Conservation (phyloP, 305 asterid species). For the Fraxinus xanthoxyloides region DNA sequence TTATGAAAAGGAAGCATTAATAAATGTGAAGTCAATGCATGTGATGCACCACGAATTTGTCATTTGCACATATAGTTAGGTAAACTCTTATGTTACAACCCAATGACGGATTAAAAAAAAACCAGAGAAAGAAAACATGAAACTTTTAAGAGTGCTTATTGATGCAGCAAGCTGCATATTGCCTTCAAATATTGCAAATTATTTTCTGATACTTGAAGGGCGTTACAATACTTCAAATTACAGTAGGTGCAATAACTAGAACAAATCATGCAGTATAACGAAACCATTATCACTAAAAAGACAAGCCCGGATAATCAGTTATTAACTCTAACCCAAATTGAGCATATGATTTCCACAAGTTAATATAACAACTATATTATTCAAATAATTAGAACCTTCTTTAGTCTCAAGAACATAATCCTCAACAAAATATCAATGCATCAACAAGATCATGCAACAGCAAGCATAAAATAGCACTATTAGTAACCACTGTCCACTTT, state of each 20-base stretch:
- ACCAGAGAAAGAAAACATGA: neutral
- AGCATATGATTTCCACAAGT: neutral
- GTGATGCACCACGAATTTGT: neutral
- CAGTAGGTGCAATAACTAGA: neutral
- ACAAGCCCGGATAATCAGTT: neutral
- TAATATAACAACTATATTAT: neutral
- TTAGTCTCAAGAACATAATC: neutral
- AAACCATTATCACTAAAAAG: neutral
- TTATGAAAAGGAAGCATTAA: slow-evolving; percentile 14
- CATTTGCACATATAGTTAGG: neutral
- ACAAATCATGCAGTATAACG: neutral
- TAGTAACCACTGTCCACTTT: neutral
- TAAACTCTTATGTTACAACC: neutral
- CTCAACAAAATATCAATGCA: neutral
- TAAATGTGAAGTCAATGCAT: neutral
- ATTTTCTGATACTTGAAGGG: neutral
- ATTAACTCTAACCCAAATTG: neutral
- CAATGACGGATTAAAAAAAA: neutral
- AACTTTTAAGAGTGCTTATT: neutral
- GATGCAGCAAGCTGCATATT: neutral
- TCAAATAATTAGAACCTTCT: neutral
- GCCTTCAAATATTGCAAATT: neutral
- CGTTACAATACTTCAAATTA: neutral
- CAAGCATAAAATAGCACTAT: neutral
- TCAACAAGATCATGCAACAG: neutral